Evolutionary conservation across 75 land plant species (phyloP).

Genomic region (Pseudotsuga menziesii): DNA sequence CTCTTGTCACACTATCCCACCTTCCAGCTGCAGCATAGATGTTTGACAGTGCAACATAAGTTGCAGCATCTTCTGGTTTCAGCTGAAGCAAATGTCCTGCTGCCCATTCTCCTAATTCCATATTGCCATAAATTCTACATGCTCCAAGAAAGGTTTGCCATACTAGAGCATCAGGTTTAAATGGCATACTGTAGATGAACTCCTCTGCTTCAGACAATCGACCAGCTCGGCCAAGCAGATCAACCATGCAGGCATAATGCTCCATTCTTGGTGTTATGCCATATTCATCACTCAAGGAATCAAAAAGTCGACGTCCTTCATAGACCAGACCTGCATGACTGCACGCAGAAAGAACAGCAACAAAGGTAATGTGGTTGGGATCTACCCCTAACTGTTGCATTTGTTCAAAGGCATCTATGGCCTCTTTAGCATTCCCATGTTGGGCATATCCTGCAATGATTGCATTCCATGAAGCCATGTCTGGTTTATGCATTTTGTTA

Average conservation of each 20-base stretch:
- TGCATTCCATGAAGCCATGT: conserved; percentile 47
- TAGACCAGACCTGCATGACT: neutral
- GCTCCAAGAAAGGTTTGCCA: conserved; percentile 1
- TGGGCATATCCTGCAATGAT: conserved; percentile 51
- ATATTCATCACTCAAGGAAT: neutral
- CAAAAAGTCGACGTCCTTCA: neutral
- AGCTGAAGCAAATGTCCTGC: neutral
- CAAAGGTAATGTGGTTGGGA: conserved; percentile 8
- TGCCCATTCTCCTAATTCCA: neutral
- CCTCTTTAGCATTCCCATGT: conserved; percentile 26
- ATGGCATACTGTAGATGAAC: neutral
- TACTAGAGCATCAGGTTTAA: neutral
- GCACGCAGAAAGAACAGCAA: conserved; percentile 12
- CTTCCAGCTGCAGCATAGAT: neutral
- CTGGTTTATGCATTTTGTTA: conserved; percentile 21
- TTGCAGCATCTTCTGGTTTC: neutral
- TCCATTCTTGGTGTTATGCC: neutral
- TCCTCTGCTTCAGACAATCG: neutral
- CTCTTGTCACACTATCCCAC: neutral
- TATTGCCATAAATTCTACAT: neutral
- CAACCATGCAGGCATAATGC: neutral
- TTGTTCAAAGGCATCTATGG: conserved; percentile 36
- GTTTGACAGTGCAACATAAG: neutral
- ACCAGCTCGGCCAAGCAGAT: conserved; percentile 1
- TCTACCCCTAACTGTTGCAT: conserved; percentile 29